Conservation (phyloP, 1,284 basidiomycete genomes). For the Ceratobasidium sp. region DNA sequence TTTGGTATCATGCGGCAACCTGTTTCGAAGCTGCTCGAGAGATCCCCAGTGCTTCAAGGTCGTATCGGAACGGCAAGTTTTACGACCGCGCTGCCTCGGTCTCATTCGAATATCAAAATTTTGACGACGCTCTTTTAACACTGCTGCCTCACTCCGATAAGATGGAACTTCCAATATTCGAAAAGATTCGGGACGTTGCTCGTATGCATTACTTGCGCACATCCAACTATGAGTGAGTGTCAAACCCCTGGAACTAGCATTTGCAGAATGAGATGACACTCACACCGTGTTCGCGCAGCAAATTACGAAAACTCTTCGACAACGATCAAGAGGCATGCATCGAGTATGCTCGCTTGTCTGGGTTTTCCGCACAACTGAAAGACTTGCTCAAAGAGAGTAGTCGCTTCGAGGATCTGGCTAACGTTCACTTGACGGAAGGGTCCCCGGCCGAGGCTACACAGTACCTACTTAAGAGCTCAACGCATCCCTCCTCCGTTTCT, state of each 20-base stretch:
- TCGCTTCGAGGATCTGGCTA: conserved; percentile 23
- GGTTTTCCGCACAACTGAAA: conserved; percentile 21
- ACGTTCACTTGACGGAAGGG: conserved; percentile 25
- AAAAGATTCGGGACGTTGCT: conserved; percentile 21
- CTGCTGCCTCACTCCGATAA: neutral
- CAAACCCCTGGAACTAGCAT: neutral
- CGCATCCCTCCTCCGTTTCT: neutral
- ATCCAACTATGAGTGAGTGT: conserved; percentile 32
- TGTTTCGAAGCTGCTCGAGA: conserved; percentile 17
- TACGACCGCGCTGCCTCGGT: conserved; percentile 33
- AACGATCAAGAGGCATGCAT: conserved; percentile 23
- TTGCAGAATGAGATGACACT: neutral
- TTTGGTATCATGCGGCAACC: conserved; percentile 37
- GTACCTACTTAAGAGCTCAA: conserved; percentile 10
- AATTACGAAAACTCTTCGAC: conserved; percentile 18
- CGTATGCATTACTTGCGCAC: conserved; percentile 32
- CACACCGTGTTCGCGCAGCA: neutral
- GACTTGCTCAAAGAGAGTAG: conserved; percentile 22
- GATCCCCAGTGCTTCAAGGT: conserved; percentile 5
- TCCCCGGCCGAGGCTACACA: conserved; percentile 11
- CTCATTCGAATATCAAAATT: conserved; percentile 21
- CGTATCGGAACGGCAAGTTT: conserved; percentile 30
- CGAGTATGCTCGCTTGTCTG: conserved; percentile 23
- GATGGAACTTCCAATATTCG: neutral
- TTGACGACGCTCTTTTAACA: conserved; percentile 16